phyloP scores from a whole-genome alignment of 169 alveolate species.

The Plasmodium gaboni region DNA sequence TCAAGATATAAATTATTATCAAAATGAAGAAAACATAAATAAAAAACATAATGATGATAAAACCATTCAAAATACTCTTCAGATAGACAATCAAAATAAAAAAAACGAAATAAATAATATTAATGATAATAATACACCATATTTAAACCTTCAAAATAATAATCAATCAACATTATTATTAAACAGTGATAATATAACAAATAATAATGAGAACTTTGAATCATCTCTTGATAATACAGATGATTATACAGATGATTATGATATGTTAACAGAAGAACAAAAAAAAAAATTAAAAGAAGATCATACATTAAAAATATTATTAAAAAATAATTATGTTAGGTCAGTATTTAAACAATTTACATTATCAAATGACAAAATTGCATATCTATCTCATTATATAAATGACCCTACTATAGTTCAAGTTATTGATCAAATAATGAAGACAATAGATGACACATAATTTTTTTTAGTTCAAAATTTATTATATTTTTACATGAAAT shows the following conservation, averaged over 20 bases:
- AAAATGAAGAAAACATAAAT: too few species aligned
- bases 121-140: background rate
- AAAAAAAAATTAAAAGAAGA: constrained; percentile 57
- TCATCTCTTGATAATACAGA: background rate
- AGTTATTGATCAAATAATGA: constrained; percentile 72
- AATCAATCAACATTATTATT: background rate
- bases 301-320: constrained; percentile 18
- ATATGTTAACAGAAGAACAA: constrained; percentile 41
- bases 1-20: too few species aligned
- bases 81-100: background rate
- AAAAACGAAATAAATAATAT: background rate
- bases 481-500: background rate
- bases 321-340: constrained; percentile 69
- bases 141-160: background rate
- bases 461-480: background rate
- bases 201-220: background rate
- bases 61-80: too few species aligned
- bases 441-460: constrained; percentile 26
- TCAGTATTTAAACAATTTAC: constrained; percentile 45
- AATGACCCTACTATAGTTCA: constrained; percentile 69
- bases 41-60: too few species aligned
- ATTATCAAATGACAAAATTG: constrained; percentile 44
- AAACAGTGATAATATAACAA: background rate
- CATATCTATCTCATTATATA: constrained; percentile 48
- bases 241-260: constrained; percentile 25